These are phyloP conservation scores for Mycena kentingensis DNA, from an alignment of 768 basidiomycete species.

Conservation along the genomic window DNA sequence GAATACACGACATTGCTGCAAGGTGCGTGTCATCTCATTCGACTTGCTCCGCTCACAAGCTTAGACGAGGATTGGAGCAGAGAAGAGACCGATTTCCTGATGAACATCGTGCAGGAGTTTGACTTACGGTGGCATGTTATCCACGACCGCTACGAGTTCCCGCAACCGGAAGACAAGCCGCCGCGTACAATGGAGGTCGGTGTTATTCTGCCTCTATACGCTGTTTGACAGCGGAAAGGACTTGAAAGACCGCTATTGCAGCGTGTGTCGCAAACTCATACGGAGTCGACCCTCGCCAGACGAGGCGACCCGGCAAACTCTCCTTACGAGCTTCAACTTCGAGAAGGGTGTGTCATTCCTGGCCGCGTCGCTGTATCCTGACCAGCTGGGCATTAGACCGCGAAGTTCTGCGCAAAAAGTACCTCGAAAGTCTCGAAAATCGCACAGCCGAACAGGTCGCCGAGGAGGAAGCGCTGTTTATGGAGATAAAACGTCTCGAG, in stretches of 20 bases:
- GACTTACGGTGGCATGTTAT: constrained; percentile 90
- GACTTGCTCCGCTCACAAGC: neutral
- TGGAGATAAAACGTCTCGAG: constrained; percentile 93
- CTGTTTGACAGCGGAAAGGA: constrained; percentile 52
- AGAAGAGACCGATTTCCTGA: constrained; percentile 93
- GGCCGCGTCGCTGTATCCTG: neutral
- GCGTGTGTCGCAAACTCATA: constrained; percentile 85
- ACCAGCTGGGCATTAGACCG: constrained; percentile 54
- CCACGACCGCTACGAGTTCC: constrained; percentile 84
- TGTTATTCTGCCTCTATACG: neutral
- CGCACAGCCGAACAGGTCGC: constrained; percentile 88
- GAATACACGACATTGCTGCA: constrained; percentile 83
- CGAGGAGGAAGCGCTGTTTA: constrained; percentile 92
- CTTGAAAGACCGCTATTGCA: constrained; percentile 91
- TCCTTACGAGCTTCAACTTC: constrained; percentile 76
- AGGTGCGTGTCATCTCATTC: too few species aligned
- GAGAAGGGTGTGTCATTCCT: constrained; percentile 69
- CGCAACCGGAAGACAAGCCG: constrained; percentile 41
- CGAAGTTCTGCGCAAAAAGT: constrained; percentile 85
- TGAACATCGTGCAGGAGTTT: constrained; percentile 75
- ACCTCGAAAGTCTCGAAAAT: constrained; percentile 82
- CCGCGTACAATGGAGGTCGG: constrained; percentile 73
- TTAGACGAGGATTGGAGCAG: constrained; percentile 85
- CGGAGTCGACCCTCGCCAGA: constrained; percentile 86
- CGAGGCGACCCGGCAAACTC: constrained; percentile 63